Conservation (phyloP, 129 eudicot species). For the Flaveria linearis region DNA sequence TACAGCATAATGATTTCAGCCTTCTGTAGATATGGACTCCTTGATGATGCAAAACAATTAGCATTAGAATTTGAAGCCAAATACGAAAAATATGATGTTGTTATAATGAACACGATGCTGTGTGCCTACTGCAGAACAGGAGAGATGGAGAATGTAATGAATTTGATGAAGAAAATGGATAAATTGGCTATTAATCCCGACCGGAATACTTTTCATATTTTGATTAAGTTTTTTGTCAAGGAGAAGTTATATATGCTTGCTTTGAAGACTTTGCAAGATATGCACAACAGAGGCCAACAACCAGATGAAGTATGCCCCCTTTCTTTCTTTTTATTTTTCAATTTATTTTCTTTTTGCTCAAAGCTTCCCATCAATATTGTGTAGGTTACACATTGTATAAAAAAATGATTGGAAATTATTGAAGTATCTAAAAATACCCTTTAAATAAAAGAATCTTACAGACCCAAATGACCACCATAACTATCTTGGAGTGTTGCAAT, state of each 20-base stretch:
- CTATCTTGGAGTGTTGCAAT: not conserved
- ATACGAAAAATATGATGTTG: conserved; percentile 76
- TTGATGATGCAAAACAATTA: conserved; percentile 78
- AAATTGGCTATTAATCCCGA: conserved; percentile 75
- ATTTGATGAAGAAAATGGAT: conserved; percentile 88
- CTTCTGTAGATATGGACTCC: conserved; percentile 56
- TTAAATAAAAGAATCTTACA: not conserved
- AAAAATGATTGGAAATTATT: too few relatives aligned
- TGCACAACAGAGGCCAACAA: conserved; percentile 83
- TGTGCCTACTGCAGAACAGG: conserved; percentile 90
- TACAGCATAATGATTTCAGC: conserved; percentile 94
- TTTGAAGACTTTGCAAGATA: conserved; percentile 81
- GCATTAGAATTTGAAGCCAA: conserved; percentile 70
- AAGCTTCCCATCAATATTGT: too few relatives aligned
- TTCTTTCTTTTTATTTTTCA: not conserved
- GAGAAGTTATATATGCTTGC: conserved; percentile 82
- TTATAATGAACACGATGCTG: conserved; percentile 77
- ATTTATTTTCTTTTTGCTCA: too few relatives aligned
- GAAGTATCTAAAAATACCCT: too few relatives aligned
- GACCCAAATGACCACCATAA: not conserved
- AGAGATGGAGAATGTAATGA: conserved; percentile 92
- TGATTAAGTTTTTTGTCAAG: conserved; percentile 74
- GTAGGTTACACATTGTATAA: too few relatives aligned
- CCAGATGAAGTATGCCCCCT: conserved; percentile 60
- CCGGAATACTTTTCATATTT: conserved; percentile 75